Conservation (phyloP, 2,329 filamentous ascomycete genomes). For the Falciphora oryzae region DNA sequence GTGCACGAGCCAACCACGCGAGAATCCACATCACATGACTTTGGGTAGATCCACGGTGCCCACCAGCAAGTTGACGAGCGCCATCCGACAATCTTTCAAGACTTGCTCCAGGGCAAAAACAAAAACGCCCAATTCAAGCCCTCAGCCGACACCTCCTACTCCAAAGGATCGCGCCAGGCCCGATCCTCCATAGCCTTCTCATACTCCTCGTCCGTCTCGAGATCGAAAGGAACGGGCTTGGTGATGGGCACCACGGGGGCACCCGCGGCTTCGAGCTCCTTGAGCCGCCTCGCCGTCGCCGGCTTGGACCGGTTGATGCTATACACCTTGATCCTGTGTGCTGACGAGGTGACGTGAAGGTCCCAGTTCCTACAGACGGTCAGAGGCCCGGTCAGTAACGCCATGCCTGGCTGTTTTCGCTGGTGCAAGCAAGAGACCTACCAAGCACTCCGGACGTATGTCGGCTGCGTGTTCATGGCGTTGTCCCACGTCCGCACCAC, state of each 20-base stretch:
- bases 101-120: no score
- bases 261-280: slow-evolving; percentile 42
- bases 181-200: slow-evolving; percentile 31
- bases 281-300: slow-evolving; percentile 42
- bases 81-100: no score
- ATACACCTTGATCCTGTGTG: slow-evolving; percentile 56
- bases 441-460: slow-evolving; percentile 48
- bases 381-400: not conserved
- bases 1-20: no score
- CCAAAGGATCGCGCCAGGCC: slow-evolving; percentile 35
- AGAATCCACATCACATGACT: no score
- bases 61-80: no score
- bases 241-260: slow-evolving; percentile 48
- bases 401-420: not conserved
- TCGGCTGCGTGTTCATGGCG: slow-evolving; percentile 53
- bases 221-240: slow-evolving; percentile 41
- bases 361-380: slow-evolving; percentile 49
- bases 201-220: slow-evolving; percentile 45
- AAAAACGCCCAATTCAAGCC: no score
- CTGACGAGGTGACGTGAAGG: slow-evolving; percentile 57
- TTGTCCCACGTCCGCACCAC: slow-evolving; percentile 58
- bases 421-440: slow-evolving; percentile 11
- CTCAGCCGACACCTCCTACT: slow-evolving; percentile 20
- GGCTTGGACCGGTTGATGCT: slow-evolving; percentile 51
- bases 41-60: no score